Conservation (phyloP, 108 stramenopile genomes). For the Stephanodiscus triporus region DNA sequence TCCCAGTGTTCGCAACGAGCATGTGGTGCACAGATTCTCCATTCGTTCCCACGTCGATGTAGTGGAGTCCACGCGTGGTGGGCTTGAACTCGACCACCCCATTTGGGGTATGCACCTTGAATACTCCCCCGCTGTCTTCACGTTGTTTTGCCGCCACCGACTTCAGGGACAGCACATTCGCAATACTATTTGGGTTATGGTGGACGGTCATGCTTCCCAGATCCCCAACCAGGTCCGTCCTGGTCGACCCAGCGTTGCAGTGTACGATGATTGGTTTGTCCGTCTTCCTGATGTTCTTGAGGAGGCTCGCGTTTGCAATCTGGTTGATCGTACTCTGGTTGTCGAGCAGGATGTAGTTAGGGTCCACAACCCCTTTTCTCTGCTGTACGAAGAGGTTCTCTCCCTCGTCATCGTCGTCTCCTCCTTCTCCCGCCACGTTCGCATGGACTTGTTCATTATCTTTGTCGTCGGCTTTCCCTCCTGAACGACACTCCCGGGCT, state of each 20-base stretch:
- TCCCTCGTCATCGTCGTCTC: too few species aligned
- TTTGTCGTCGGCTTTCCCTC: too few species aligned
- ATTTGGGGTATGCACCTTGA: not conserved
- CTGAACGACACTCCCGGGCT: too few species aligned
- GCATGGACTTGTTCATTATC: not conserved
- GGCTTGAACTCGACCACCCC: not conserved
- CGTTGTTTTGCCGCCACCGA: slow-evolving; percentile 5
- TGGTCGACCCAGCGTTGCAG: slow-evolving; percentile 29
- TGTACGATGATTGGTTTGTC: not conserved
- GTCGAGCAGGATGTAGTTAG: not conserved
- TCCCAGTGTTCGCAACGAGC: too few species aligned
- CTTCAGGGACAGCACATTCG: slow-evolving; percentile 23
- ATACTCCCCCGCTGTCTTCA: not conserved
- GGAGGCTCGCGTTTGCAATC: not conserved
- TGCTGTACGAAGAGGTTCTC: too few species aligned
- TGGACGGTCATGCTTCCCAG: slow-evolving; percentile 27
- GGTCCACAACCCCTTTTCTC: too few species aligned
- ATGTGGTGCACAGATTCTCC: too few species aligned
- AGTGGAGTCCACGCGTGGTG: not conserved
- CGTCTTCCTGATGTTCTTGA: not conserved
- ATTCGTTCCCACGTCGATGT: not conserved
- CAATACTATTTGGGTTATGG: slow-evolving; percentile 41
- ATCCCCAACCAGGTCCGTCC: not conserved
- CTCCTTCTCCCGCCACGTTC: too few species aligned
- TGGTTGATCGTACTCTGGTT: not conserved